phyloP scores from a whole-genome alignment of 768 basidiomycete species.

The Boletellus emodensis region DNA sequence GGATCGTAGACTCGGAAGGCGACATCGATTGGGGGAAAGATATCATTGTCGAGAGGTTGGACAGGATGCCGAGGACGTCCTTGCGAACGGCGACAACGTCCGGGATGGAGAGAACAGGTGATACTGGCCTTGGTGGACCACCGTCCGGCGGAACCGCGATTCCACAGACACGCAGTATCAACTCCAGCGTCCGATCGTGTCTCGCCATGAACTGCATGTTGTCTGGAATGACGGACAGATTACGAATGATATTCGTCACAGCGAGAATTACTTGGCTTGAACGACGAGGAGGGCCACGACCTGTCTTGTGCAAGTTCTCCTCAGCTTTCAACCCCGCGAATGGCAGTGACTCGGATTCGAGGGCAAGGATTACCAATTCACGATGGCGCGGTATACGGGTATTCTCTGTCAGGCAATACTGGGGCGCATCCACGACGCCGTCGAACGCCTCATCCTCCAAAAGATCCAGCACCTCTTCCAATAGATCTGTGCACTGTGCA shows the following conservation, averaged over 20 bases:
- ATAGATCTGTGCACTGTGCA: constrained; percentile 68
- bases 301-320: constrained; percentile 49
- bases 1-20: constrained; percentile 39
- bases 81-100: constrained; percentile 74
- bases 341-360: constrained; percentile 53
- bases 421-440: constrained; percentile 33
- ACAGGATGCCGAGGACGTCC: constrained; percentile 69
- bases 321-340: constrained; percentile 51
- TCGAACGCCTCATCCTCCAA: constrained; percentile 79
- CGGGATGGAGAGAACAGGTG: constrained; percentile 58
- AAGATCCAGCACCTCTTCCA: constrained; percentile 84
- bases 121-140: constrained; percentile 39
- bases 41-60: constrained; percentile 53
- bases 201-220: constrained; percentile 65
- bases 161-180: constrained; percentile 67
- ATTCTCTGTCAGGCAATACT: constrained; percentile 27
- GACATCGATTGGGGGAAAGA: constrained; percentile 41
- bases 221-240: constrained; percentile 71
- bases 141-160: constrained; percentile 37
- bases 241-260: constrained; percentile 78
- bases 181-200: constrained; percentile 58
- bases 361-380: constrained; percentile 54
- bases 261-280: constrained; percentile 60
- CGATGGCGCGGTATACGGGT: constrained; percentile 56
- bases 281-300: constrained; percentile 58